Conservation (phyloP, 305 asterid genomes). For the Fraxinus sp. region DNA sequence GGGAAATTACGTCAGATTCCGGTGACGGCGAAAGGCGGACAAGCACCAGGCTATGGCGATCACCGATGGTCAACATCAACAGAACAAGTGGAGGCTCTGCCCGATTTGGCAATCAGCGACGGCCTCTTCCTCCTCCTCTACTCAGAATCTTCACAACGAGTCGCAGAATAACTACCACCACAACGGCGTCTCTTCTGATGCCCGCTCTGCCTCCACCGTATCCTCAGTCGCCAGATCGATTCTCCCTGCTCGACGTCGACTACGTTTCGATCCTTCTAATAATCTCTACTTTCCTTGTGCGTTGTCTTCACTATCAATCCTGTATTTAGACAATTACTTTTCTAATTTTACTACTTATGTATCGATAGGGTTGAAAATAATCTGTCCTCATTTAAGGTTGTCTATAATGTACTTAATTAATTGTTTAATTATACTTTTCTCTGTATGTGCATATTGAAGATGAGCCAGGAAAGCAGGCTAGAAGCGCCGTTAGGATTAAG, state of each 20-base stretch:
- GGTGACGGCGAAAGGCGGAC: conserved; percentile 11
- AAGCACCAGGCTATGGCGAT: conserved; percentile 36
- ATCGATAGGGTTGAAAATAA: not conserved
- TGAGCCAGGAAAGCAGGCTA: conserved; percentile 70
- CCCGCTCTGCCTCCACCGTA: conserved; percentile 35
- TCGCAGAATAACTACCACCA: conserved; percentile 32
- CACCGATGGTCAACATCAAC: conserved; percentile 32
- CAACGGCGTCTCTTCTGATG: conserved; percentile 32
- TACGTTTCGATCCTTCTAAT: conserved; percentile 62
- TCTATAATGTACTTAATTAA: not conserved
- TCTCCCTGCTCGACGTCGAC: conserved; percentile 60
- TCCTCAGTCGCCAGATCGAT: conserved; percentile 62
- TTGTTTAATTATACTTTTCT: not conserved
- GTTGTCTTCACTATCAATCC: conserved; percentile 17
- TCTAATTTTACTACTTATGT: not conserved
- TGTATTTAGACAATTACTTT: not conserved
- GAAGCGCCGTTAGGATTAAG: conserved; percentile 57
- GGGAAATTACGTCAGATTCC: conserved; percentile 26
- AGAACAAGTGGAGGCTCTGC: conserved; percentile 45
- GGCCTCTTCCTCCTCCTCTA: conserved; percentile 49
- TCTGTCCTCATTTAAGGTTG: not conserved
- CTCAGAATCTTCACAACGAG: conserved; percentile 40
- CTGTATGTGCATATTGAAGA: conserved; percentile 27
- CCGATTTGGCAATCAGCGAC: conserved; percentile 63
- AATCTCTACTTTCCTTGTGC: conserved; percentile 63